phyloP scores from a whole-genome alignment of 345 rosid species.

The Angophora floribunda region DNA sequence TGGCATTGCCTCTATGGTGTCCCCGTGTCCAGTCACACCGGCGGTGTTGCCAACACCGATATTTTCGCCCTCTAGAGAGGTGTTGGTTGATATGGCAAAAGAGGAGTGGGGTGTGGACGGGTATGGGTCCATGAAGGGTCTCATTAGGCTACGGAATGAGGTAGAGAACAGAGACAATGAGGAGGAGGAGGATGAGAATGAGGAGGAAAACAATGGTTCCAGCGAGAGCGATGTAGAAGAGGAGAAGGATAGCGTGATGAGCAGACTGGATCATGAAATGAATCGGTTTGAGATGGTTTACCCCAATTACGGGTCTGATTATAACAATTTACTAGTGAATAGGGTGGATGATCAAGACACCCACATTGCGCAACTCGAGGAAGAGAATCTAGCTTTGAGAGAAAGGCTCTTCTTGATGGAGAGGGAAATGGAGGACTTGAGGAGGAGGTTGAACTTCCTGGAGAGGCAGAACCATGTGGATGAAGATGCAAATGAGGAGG shows the following conservation, averaged over 20 bases:
- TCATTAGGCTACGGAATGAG: conserved; percentile 68
- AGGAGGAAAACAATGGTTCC: conserved; percentile 51
- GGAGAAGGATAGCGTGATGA: conserved; percentile 77
- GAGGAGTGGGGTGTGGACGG: conserved; percentile 99
- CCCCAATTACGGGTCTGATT: conserved; percentile 52
- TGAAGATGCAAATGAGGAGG: conserved; percentile 58
- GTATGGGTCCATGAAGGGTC: conserved; percentile 98
- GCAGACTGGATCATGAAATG: conserved; percentile 93
- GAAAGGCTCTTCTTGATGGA: conserved; percentile 93
- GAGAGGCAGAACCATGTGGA: conserved; percentile 53
- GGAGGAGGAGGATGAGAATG: conserved; percentile 89
- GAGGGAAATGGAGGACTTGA: conserved; percentile 77
- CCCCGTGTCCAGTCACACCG: conserved; percentile 92
- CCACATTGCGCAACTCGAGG: conserved; percentile 86
- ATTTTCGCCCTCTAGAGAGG: conserved; percentile 83
- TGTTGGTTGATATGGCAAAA: conserved; percentile 88
- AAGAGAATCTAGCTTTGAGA: conserved; percentile 84
- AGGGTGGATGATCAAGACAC: conserved; percentile 94
- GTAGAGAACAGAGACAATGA: conserved; percentile 43
- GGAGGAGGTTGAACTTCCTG: conserved; percentile 74
- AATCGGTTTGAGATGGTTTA: conserved; percentile 97
- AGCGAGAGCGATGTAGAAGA: conserved; percentile 98
- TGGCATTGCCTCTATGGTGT: conserved; percentile 87
- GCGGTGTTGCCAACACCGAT: conserved; percentile 80
- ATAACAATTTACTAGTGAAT: conserved; percentile 75